Evolutionary conservation across 305 asterid genomes (phyloP).

Genomic region (Euphrasia arctica): DNA sequence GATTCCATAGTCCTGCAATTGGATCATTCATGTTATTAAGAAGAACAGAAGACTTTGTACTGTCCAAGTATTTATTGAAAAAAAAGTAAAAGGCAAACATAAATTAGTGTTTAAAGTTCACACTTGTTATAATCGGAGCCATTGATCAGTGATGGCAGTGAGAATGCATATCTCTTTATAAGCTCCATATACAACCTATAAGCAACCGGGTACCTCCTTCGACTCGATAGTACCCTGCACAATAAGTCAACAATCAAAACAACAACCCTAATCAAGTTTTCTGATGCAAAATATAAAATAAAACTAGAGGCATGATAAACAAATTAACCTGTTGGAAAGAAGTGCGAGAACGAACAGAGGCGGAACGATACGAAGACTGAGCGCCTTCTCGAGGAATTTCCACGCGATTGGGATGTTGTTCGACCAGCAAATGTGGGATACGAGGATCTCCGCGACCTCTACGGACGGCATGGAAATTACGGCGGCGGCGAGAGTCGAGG

Average conservation of each 20-base stretch:
- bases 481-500: conserved; percentile 51
- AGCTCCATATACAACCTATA: conserved; percentile 90
- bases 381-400: conserved; percentile 82
- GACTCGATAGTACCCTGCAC: conserved; percentile 66
- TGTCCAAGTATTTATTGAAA: not conserved
- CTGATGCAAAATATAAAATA: too few relatives aligned
- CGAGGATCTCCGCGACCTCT: conserved; percentile 65
- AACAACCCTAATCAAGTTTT: too few relatives aligned
- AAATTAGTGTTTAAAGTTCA: conserved; percentile 16
- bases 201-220: conserved; percentile 71
- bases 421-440: conserved; percentile 71
- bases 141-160: conserved; percentile 61
- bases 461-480: conserved; percentile 68
- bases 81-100: not conserved
- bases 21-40: conserved; percentile 22
- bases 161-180: conserved; percentile 67
- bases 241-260: conserved; percentile 5
- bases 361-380: conserved; percentile 51
- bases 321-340: conserved; percentile 72
- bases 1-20: conserved; percentile 86
- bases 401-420: conserved; percentile 67
- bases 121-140: conserved; percentile 78
- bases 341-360: conserved; percentile 79
- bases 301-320: not conserved
- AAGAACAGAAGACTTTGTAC: conserved; percentile 14